These are phyloP conservation scores for Yarrowia keelungensis DNA, from an alignment of 805 yeast genomes.

Conservation along the genomic window DNA sequence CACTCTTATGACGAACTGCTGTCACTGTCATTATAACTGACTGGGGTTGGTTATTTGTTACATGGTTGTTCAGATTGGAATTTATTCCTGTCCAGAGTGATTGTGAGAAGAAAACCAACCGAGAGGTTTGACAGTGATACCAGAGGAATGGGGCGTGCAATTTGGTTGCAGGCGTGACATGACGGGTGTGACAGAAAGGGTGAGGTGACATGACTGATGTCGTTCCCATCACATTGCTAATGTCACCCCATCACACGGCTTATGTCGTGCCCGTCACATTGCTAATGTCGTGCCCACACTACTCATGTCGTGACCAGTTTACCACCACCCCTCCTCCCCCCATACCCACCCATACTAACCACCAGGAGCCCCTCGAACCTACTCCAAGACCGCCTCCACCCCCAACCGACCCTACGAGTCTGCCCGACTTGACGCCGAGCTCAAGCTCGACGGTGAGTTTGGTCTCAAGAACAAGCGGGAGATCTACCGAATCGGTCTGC, in stretches of 20 bases:
- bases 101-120: not conserved
- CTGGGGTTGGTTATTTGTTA: conserved; percentile 37
- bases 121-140: not conserved
- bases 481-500: conserved; percentile 99
- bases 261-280: no score
- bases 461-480: conserved; percentile 99
- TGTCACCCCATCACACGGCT: no score
- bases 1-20: conserved; percentile 29
- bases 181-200: no score
- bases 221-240: no score
- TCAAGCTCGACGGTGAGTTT: conserved; percentile 98
- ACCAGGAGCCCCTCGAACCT: conserved; percentile 96
- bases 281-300: no score
- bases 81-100: not conserved
- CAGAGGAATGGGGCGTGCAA: no score
- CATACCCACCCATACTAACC: conserved; percentile 32
- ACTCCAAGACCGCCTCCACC: conserved; percentile 99
- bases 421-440: conserved; percentile 99
- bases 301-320: no score
- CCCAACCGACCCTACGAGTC: conserved; percentile 99
- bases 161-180: no score
- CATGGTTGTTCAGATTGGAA: conserved; percentile 30
- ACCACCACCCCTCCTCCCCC: not conserved
- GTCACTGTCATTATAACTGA: conserved; percentile 39
- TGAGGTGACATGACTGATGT: no score